Percentiles rank a stretch among this genome's conserved stretches.
Evolutionary conservation across 176 grass and related monocot genomes (phyloP).

Genomic region (Pharus latifolius): DNA sequence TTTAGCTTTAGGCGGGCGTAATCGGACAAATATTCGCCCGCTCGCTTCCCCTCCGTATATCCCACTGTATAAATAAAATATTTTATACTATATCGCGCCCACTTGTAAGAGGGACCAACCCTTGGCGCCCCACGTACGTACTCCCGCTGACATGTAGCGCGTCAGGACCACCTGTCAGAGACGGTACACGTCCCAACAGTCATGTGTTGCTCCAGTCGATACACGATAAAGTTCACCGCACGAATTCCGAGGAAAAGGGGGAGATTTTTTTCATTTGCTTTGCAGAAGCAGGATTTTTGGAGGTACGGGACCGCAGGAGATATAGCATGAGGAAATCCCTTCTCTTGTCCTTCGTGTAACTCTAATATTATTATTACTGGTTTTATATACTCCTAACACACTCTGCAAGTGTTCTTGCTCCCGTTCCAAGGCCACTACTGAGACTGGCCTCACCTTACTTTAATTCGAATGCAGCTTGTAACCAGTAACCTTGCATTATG

Average conservation of each 20-base stretch:
- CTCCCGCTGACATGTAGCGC: too few relatives aligned
- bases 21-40: neutral
- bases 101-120: too few relatives aligned
- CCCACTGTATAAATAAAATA: too few relatives aligned
- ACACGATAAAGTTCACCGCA: neutral
- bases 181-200: too few relatives aligned
- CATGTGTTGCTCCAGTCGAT: too few relatives aligned
- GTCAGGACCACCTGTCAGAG: too few relatives aligned
- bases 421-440: conserved; percentile 1
- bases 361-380: too few relatives aligned
- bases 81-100: neutral
- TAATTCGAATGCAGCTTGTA: neutral
- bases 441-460: neutral
- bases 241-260: neutral
- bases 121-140: too few relatives aligned
- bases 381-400: too few relatives aligned
- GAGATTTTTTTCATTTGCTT: neutral
- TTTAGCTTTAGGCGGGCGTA: too few relatives aligned
- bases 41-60: neutral
- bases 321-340: neutral
- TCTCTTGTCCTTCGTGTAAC: neutral
- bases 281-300: neutral
- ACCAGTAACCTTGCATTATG: too few relatives aligned
- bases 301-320: neutral
- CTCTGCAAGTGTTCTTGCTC: too few relatives aligned